Evolutionary conservation across 371 early-diverging fungal species (phyloP).

Genomic region (Mortierella polycephala): DNA sequence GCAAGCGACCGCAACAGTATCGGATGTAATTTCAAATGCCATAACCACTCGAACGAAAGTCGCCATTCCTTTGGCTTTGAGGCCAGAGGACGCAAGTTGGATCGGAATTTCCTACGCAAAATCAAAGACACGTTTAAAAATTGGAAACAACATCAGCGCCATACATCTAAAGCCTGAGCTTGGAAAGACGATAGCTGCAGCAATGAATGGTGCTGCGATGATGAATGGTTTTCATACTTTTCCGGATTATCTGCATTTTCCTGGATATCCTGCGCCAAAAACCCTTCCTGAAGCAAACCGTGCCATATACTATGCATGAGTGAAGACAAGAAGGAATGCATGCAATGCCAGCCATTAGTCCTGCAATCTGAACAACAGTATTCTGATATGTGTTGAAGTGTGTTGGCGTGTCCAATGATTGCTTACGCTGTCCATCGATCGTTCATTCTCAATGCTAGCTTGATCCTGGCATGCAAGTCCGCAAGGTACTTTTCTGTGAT

Average conservation of each 20-base stretch:
- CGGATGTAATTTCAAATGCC: constrained; percentile 82
- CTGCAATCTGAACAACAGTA: background rate
- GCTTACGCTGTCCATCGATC: constrained; percentile 77
- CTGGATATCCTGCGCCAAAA: constrained; percentile 79
- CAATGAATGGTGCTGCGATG: background rate
- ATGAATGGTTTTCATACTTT: constrained; percentile 54
- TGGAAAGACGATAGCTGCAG: background rate
- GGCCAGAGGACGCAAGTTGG: constrained; percentile 56
- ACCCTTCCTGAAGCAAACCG: constrained; percentile 71
- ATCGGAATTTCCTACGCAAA: constrained; percentile 58
- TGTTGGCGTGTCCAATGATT: background rate
- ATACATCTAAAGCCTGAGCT: too few species aligned
- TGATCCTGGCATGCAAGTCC: constrained; percentile 62
- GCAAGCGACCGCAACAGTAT: constrained; percentile 66
- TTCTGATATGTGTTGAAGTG: background rate
- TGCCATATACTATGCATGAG: constrained; percentile 66
- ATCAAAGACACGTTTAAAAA: background rate
- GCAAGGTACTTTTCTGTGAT: constrained; percentile 70
- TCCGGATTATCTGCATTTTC: constrained; percentile 68
- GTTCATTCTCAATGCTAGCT: constrained; percentile 67
- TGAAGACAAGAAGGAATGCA: constrained; percentile 14
- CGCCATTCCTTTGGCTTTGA: constrained; percentile 29
- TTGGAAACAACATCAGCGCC: too few species aligned
- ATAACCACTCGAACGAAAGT: constrained; percentile 78
- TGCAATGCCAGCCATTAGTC: constrained; percentile 25